These are phyloP conservation scores for Berkeleyomyces basicola DNA, from an alignment of 2,329 filamentous ascomycete genomes.

Conservation along the genomic window DNA sequence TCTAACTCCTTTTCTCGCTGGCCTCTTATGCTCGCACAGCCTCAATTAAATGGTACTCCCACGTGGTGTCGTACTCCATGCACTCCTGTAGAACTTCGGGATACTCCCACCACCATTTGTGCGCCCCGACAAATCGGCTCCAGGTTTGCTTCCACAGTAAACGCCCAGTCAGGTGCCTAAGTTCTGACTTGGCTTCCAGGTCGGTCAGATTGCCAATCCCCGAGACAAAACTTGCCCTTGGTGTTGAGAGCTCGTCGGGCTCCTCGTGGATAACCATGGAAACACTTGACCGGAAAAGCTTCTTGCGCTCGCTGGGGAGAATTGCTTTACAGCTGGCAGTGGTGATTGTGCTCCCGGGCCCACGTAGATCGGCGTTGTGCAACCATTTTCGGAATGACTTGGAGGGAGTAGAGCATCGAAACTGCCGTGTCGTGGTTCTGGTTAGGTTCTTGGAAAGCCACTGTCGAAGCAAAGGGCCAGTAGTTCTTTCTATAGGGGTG, in stretches of 20 bases:
- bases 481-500: slow-evolving; percentile 35
- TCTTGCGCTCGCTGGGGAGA: slow-evolving; percentile 18
- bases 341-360: slow-evolving; percentile 30
- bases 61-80: slow-evolving; percentile 34
- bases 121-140: slow-evolving; percentile 33
- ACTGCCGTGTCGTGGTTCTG: slow-evolving; percentile 39
- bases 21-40: slow-evolving; percentile 25
- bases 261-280: background rate
- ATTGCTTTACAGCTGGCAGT: slow-evolving; percentile 34
- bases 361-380: slow-evolving; percentile 34
- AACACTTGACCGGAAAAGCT: background rate
- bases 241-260: background rate
- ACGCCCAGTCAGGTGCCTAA: slow-evolving; percentile 36
- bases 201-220: slow-evolving; percentile 13
- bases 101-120: slow-evolving; percentile 48
- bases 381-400: slow-evolving; percentile 43
- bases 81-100: slow-evolving; percentile 38
- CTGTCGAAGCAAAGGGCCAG: slow-evolving; percentile 38
- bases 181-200: slow-evolving; percentile 26
- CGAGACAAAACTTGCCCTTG: background rate
- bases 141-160: slow-evolving; percentile 46
- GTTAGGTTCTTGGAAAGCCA: slow-evolving; percentile 49
- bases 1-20: background rate
- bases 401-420: slow-evolving; percentile 42
- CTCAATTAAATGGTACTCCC: slow-evolving; percentile 42